These are phyloP conservation scores for Trichocladium uniseriatum DNA, from an alignment of 495 filamentous ascomycete species.

Conservation along the genomic window DNA sequence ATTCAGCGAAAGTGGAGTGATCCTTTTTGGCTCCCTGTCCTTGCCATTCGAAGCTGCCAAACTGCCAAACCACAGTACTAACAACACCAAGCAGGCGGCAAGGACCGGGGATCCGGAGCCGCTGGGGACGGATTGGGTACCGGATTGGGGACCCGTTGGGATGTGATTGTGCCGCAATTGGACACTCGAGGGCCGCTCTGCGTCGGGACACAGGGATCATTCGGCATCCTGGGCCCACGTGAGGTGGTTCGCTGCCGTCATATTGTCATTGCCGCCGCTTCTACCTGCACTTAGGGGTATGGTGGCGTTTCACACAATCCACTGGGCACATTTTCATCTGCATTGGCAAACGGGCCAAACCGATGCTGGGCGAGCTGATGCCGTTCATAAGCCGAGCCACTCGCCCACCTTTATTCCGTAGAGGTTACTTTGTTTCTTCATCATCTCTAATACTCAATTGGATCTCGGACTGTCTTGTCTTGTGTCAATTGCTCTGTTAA, in stretches of 20 bases:
- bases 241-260: constrained; percentile 11
- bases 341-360: neutral
- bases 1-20: neutral
- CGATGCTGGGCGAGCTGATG: neutral
- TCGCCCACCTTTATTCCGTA: neutral
- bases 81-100: neutral
- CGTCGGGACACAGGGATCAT: constrained; percentile 12
- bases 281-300: constrained; percentile 63
- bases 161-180: neutral
- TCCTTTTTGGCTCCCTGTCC: neutral
- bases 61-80: no score
- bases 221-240: constrained; percentile 15
- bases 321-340: neutral
- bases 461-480: no score
- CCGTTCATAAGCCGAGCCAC: neutral
- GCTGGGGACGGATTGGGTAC: neutral
- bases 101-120: neutral
- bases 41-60: neutral
- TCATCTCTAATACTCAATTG: no score
- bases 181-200: constrained; percentile 6
- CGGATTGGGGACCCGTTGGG: neutral
- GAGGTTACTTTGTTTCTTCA: no score
- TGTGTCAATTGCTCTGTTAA: no score
- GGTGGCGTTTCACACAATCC: constrained; percentile 25
- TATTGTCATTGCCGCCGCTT: constrained; percentile 25